Evolutionary conservation across 148 eudicot species (phyloP).

Genomic region (Pouteria glomerata): DNA sequence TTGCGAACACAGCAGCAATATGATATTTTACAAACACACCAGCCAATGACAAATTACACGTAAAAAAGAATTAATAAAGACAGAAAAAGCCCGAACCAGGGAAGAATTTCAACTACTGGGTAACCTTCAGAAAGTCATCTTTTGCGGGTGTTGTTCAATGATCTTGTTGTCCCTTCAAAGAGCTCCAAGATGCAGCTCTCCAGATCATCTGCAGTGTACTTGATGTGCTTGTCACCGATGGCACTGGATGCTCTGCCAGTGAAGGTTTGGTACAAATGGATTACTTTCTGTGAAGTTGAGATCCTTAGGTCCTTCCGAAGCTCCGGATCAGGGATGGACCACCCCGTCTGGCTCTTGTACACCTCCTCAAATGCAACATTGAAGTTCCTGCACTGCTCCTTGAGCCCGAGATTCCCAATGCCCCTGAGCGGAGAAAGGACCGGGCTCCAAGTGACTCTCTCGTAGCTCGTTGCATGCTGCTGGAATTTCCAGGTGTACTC

Average conservation of each 20-base stretch:
- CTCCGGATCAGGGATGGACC: conserved; percentile 53
- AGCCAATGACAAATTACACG: background rate
- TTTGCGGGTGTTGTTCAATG: conserved; percentile 17
- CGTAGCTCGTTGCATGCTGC: conserved; percentile 62
- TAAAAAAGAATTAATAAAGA: background rate
- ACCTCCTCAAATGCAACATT: conserved; percentile 58
- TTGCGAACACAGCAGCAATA: background rate
- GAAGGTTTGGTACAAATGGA: conserved; percentile 62
- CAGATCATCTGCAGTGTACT: conserved; percentile 65
- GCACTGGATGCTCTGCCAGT: conserved; percentile 19
- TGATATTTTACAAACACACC: background rate
- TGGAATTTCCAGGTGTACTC: conserved; percentile 30
- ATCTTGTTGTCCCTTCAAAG: conserved; percentile 59
- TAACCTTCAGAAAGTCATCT: background rate
- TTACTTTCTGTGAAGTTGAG: conserved; percentile 44
- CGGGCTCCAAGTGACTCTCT: conserved; percentile 59
- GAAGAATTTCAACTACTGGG: background rate
- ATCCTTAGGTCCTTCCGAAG: conserved; percentile 59
- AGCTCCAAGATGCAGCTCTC: conserved; percentile 46
- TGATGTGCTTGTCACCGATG: conserved; percentile 51
- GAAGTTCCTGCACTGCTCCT: conserved; percentile 54
- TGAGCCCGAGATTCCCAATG: conserved; percentile 40
- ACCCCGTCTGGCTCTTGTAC: conserved; percentile 48
- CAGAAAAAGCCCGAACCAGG: background rate
- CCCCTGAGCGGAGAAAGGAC: conserved; percentile 42